A percentile compares a stretch with the other conserved stretches of the same genome.
Conservation (phyloP, 306 rosid species). For the Ochetophila trinervis region DNA sequence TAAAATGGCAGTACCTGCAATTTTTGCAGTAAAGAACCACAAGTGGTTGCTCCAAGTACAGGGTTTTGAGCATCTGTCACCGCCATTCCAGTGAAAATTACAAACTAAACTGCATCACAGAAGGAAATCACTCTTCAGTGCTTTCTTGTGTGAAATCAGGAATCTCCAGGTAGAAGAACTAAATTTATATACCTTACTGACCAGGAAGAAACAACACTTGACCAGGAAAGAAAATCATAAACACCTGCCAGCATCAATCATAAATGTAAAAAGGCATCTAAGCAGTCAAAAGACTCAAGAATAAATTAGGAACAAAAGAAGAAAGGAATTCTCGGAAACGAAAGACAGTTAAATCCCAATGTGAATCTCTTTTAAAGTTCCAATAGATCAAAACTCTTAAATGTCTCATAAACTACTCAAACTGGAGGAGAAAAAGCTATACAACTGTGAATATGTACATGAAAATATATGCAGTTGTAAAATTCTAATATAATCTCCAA, state of each 20-base stretch:
- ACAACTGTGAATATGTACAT: neutral
- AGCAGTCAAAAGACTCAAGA: neutral
- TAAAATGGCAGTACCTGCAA: slow-evolving; percentile 55
- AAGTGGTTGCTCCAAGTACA: slow-evolving; percentile 67
- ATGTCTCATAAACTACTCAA: neutral
- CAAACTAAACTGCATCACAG: slow-evolving; percentile 45
- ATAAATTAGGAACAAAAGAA: neutral
- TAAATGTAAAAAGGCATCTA: neutral
- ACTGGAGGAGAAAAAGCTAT: neutral
- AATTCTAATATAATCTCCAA: neutral
- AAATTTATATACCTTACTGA: slow-evolving; percentile 16
- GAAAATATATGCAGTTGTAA: neutral
- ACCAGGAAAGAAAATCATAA: slow-evolving; percentile 18
- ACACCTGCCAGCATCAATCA: slow-evolving; percentile 8
- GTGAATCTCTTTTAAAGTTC: too few relatives aligned
- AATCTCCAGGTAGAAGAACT: neutral
- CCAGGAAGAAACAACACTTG: slow-evolving; percentile 1
- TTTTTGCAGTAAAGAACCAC: slow-evolving; percentile 87
- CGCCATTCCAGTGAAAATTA: slow-evolving; percentile 53
- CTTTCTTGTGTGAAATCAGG: neutral
- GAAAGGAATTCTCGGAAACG: neutral
- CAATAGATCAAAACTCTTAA: neutral
- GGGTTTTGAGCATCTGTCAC: slow-evolving; percentile 69
- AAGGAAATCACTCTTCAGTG: slow-evolving; percentile 11
- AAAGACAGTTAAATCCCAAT: too few relatives aligned